Percentiles rank a stretch among this genome's conserved stretches.
These are phyloP conservation scores for Poronia punctata DNA, from an alignment of 495 filamentous ascomycete species.

Conservation along the genomic window DNA sequence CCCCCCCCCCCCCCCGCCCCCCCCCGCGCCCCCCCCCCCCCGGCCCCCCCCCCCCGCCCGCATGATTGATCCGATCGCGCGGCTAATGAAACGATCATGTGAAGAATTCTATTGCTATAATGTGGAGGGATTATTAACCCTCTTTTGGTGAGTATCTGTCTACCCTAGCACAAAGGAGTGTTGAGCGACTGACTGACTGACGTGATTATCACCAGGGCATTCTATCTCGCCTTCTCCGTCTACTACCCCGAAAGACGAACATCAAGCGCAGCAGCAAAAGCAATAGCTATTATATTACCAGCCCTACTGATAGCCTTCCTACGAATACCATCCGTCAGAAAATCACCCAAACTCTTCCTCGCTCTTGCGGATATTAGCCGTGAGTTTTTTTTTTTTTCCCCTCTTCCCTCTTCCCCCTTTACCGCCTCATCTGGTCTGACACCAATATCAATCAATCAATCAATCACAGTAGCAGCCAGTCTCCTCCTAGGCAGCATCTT, in stretches of 20 bases:
- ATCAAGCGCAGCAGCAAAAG: constrained; percentile 29
- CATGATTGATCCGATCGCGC: too few species aligned
- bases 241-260: constrained; percentile 28
- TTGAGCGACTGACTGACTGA: not conserved
- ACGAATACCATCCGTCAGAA: constrained; percentile 20
- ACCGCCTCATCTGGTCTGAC: too few species aligned
- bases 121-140: constrained; percentile 37
- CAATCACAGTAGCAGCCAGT: constrained; percentile 31
- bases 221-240: constrained; percentile 32
- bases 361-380: constrained; percentile 35
- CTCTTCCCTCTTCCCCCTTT: too few species aligned
- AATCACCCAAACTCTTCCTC: constrained; percentile 27
- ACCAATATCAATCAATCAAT: too few species aligned
- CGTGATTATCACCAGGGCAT: constrained; percentile 27
- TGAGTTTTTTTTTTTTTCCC: too few species aligned
- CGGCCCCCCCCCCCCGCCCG: too few species aligned
- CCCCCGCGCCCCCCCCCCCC: too few species aligned
- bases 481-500: constrained; percentile 33
- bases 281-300: constrained; percentile 28
- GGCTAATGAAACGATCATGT: too few species aligned
- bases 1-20: too few species aligned
- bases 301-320: constrained; percentile 30
- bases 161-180: too few species aligned
- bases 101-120: constrained; percentile 46
- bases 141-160: constrained; percentile 41